phyloP scores from a whole-genome alignment of 169 alveolate genomes.

The Sarcocystis neurona region DNA sequence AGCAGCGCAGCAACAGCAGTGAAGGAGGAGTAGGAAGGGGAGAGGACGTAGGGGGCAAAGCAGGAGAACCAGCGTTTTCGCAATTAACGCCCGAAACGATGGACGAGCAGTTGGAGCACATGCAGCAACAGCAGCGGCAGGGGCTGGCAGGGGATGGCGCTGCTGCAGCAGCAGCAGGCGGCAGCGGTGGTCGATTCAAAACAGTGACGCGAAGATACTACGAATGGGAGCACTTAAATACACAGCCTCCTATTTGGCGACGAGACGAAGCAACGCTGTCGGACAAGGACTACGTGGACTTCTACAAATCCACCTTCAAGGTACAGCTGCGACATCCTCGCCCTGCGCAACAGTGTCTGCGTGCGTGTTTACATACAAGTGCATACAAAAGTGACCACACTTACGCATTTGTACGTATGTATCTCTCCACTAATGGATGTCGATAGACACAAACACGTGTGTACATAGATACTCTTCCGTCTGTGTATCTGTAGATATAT shows the following conservation, averaged over 20 bases:
- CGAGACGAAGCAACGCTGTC: slow-evolving; percentile 93
- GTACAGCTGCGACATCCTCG: no score
- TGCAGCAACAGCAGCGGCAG: neutral
- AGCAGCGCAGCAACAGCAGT: neutral
- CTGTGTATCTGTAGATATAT: no score
- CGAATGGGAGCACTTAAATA: slow-evolving; percentile 89
- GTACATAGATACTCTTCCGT: no score
- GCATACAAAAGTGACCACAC: no score
- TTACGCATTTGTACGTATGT: no score
- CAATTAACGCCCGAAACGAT: slow-evolving; percentile 12
- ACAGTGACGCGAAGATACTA: slow-evolving; percentile 77
- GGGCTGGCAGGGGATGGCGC: slow-evolving; percentile 30
- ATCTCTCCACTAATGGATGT: no score
- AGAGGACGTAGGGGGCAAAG: no score
- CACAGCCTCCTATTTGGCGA: slow-evolving; percentile 97
- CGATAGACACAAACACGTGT: no score
- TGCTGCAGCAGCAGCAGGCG: slow-evolving; percentile 76
- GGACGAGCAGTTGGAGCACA: slow-evolving; percentile 1
- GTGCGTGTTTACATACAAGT: no score
- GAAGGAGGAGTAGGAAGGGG: neutral
- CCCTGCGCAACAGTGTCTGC: no score
- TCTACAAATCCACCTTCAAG: slow-evolving; percentile 95
- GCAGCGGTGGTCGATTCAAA: slow-evolving; percentile 41
- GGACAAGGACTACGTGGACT: slow-evolving; percentile 94
- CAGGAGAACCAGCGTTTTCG: neutral